Conservation (phyloP, 2,329 filamentous ascomycete species). For the Pyricularia sp. region DNA sequence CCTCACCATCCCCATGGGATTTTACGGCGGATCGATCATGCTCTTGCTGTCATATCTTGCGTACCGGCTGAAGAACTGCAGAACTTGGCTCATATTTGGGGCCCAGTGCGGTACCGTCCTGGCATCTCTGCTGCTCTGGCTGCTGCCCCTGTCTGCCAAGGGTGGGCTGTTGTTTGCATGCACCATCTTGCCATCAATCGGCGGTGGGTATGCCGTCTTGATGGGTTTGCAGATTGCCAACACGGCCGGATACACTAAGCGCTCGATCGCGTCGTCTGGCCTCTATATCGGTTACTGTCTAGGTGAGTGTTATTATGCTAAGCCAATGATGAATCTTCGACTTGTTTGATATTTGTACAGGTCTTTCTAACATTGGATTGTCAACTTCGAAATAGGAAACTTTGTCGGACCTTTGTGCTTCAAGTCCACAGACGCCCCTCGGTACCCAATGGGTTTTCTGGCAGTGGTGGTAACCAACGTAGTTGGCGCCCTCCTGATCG, state of each 20-base stretch:
- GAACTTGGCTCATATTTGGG: constrained; percentile 20
- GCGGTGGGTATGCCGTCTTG: constrained; percentile 36
- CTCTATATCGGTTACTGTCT: constrained; percentile 42
- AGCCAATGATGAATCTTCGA: too few relatives aligned
- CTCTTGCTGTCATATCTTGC: constrained; percentile 29
- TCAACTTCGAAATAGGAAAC: background rate
- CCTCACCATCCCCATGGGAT: constrained; percentile 29
- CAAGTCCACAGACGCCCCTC: constrained; percentile 21
- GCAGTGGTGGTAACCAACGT: constrained; percentile 23
- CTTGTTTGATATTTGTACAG: background rate
- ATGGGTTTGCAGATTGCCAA: constrained; percentile 36
- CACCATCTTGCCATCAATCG: constrained; percentile 34
- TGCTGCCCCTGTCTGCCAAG: constrained; percentile 28
- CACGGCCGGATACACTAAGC: constrained; percentile 42
- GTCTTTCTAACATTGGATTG: background rate
- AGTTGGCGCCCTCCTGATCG: constrained; percentile 17
- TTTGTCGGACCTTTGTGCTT: constrained; percentile 29
- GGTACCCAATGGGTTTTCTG: constrained; percentile 28
- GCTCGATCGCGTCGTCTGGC: constrained; percentile 35
- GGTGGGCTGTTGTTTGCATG: constrained; percentile 35
- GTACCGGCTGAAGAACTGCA: constrained; percentile 13
- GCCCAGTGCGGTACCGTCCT: constrained; percentile 31
- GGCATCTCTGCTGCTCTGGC: constrained; percentile 31
- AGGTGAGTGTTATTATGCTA: constrained; percentile 16
- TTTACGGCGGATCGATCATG: constrained; percentile 24